Percentiles rank a stretch among this genome's conserved stretches.
These are phyloP conservation scores for Potentilla sterilis DNA, from an alignment of 306 rosid species.

Conservation along the genomic window DNA sequence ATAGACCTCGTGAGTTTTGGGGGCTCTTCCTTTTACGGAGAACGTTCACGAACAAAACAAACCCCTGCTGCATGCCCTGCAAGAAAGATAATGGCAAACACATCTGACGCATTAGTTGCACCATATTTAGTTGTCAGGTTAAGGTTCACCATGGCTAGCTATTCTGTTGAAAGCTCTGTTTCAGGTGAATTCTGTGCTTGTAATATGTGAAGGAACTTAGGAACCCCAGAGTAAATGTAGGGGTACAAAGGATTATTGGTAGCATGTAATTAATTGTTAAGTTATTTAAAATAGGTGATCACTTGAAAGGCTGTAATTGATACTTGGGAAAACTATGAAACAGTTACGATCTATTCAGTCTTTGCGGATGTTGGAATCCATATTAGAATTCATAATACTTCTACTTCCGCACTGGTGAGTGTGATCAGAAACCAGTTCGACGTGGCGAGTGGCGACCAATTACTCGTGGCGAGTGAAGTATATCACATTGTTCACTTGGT, in stretches of 20 bases:
- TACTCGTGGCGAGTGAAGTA: too few relatives aligned
- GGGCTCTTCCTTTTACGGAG: background rate
- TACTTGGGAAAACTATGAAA: constrained; percentile 23
- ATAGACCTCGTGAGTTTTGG: constrained; percentile 31
- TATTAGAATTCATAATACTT: too few relatives aligned
- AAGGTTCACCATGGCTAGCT: constrained; percentile 2
- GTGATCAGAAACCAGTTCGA: too few relatives aligned
- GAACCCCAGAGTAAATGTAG: background rate
- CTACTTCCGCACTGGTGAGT: too few relatives aligned
- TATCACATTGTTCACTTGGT: too few relatives aligned
- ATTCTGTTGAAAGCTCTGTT: background rate
- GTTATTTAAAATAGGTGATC: background rate
- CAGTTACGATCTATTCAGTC: constrained; percentile 8
- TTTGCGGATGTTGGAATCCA: too few relatives aligned
- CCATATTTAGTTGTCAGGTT: constrained; percentile 27
- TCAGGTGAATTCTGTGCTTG: background rate
- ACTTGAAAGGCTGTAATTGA: background rate
- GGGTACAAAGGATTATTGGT: background rate
- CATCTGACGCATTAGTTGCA: constrained; percentile 12
- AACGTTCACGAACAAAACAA: background rate
- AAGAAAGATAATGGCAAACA: constrained; percentile 21
- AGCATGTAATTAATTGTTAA: background rate
- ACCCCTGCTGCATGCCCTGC: constrained; percentile 2
- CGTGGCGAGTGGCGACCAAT: too few relatives aligned
- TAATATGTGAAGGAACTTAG: background rate